Conservation (phyloP, 1,284 basidiomycete genomes). For the Quambalaria eucalypti region DNA sequence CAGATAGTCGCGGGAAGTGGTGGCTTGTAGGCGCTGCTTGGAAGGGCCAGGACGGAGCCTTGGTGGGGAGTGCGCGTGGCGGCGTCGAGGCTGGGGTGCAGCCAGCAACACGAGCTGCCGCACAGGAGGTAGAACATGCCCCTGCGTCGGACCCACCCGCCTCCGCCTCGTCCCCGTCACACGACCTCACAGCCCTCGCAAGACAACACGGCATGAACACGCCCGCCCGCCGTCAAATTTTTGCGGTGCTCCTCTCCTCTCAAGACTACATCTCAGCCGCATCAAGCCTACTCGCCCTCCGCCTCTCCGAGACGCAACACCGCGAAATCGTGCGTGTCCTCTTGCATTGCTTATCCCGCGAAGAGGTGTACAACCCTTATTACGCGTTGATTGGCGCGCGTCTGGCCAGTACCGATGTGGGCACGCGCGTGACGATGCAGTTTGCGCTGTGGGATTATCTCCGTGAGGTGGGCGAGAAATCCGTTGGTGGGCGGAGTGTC, state of each 20-base stretch:
- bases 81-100: slow-evolving; percentile 13
- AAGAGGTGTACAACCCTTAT: slow-evolving; percentile 87
- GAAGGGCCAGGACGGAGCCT: slow-evolving; percentile 65
- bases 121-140: slow-evolving; percentile 56
- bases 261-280: slow-evolving; percentile 87
- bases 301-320: slow-evolving; percentile 79
- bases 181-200: slow-evolving; percentile 74
- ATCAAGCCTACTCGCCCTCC: slow-evolving; percentile 71
- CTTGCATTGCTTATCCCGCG: slow-evolving; percentile 77
- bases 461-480: slow-evolving; percentile 74
- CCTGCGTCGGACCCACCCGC: slow-evolving; percentile 54
- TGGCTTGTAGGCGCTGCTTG: slow-evolving; percentile 97
- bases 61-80: slow-evolving; percentile 28
- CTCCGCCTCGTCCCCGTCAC: too few species aligned
- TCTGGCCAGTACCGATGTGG: slow-evolving; percentile 49
- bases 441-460: slow-evolving; percentile 96
- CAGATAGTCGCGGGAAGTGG: slow-evolving; percentile 88
- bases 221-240: slow-evolving; percentile 79
- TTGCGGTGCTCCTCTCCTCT: slow-evolving; percentile 58
- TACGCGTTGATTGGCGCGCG: slow-evolving; percentile 67
- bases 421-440: slow-evolving; percentile 83
- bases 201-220: slow-evolving; percentile 97
- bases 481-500: slow-evolving; percentile 54
- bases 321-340: slow-evolving; percentile 86
- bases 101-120: slow-evolving; percentile 32